Conservation (phyloP, 2,329 filamentous ascomycete species). For the Penicillium sclerotigenum region DNA sequence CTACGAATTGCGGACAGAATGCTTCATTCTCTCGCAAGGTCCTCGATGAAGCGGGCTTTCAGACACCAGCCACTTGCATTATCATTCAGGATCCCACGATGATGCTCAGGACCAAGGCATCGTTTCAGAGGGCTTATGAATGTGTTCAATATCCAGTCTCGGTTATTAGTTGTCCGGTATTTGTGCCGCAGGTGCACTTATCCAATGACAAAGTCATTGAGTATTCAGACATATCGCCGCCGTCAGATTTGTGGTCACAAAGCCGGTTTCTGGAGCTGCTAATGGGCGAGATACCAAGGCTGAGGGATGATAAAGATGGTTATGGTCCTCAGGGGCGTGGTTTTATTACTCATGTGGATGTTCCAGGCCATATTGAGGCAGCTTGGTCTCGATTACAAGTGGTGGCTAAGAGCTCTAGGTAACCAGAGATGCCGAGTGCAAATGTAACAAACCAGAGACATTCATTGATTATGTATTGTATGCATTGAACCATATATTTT, state of each 20-base stretch:
- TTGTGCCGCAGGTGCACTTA: slow-evolving; percentile 18
- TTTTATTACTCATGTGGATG: slow-evolving; percentile 46
- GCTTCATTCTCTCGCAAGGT: slow-evolving; percentile 38
- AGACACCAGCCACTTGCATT: slow-evolving; percentile 26
- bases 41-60: slow-evolving; percentile 31
- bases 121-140: slow-evolving; percentile 42
- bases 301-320: slow-evolving; percentile 43
- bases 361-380: slow-evolving; percentile 36
- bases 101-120: slow-evolving; percentile 42
- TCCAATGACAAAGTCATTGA: not conserved
- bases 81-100: slow-evolving; percentile 50
- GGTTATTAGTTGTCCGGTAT: slow-evolving; percentile 25
- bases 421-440: not conserved
- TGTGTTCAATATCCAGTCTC: slow-evolving; percentile 15
- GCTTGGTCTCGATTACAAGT: slow-evolving; percentile 30
- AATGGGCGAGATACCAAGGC: slow-evolving; percentile 44
- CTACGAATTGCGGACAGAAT: slow-evolving; percentile 49
- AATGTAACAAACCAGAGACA: not conserved
- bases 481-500: no score
- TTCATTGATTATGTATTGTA: not conserved
- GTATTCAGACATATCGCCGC: slow-evolving; percentile 9
- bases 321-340: slow-evolving; percentile 46
- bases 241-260: slow-evolving; percentile 36
- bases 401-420: slow-evolving; percentile 3
- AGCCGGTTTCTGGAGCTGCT: slow-evolving; percentile 43